Evolutionary conservation across 177 flowering plant species (phyloP), one percentile per base, ranked within the genome.

Genomic region (Vitis hybrid): DNA sequence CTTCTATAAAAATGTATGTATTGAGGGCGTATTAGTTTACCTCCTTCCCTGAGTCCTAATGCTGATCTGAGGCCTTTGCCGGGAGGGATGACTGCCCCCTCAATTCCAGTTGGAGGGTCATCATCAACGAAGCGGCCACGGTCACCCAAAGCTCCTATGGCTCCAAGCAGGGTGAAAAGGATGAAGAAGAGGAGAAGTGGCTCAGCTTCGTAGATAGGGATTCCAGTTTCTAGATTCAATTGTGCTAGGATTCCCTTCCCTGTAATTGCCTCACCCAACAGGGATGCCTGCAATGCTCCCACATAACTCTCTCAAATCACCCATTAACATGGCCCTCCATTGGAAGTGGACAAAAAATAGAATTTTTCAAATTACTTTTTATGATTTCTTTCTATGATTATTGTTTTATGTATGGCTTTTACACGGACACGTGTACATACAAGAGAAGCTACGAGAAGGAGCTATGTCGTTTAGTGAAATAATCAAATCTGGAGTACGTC

Each of bases 61-160:
- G 97, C 93, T 0, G 81, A 52, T 71, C 86, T 68, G 58, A 95
- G 3, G 51, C 88, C 67, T 77, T 91, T 94, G 33, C 99, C 99
- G 1, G 99, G 93, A 20, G 90, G 86, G 26, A 94, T 89, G 2
- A 91, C 96, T 0, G 98, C 96, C 75, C 69, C 73, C 0, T 85
- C 97, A 13, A 92, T 78, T 1, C 97, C 97, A 3, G 92, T 69
- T 3, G 97, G 79, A 58, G 89, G 78, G 14, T 94, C 99, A 60
- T 95, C 99, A 8, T 95, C 99, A 8, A 95, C 93, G 67, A 95
- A 95, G 49, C 75, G 70, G 5, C 99, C 99, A 53, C 99, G 82
- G 75, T 95, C 99, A 33, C 99, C 99, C 55, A 95, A 62, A 12
- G 94, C 99, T 71, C 99, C 99, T n/a, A 94, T 94, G 59, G 99